phyloP scores from a whole-genome alignment of 495 filamentous ascomycete genomes.

The Penicillium fimorum region DNA sequence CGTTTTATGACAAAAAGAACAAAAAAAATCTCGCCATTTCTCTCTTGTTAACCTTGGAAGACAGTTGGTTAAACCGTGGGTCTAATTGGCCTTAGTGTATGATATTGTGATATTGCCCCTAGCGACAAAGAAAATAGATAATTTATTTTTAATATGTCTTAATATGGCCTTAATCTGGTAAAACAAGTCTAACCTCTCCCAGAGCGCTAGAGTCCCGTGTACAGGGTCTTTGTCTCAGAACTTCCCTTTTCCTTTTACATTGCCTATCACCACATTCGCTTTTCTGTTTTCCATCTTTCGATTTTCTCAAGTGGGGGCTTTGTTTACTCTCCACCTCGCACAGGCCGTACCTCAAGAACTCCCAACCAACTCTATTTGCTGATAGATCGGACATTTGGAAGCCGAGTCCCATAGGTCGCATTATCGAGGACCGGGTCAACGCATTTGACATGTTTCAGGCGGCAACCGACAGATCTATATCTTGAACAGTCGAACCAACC shows the following conservation, averaged over 20 bases:
- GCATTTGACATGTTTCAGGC: conserved; percentile 19
- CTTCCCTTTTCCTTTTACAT: not conserved
- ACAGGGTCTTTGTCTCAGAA: conserved; percentile 2
- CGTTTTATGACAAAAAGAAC: not conserved
- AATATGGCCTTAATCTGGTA: not conserved
- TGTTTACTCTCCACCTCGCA: conserved; percentile 37
- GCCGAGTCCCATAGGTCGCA: conserved; percentile 3
- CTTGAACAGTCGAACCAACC: not conserved
- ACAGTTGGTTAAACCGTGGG: not conserved
- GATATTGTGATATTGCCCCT: conserved; percentile 17
- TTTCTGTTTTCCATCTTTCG: conserved; percentile 3
- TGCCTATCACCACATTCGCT: not conserved
- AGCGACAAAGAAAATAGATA: conserved; percentile 13
- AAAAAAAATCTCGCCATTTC: not conserved
- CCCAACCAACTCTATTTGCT: conserved; percentile 4
- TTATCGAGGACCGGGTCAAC: conserved; percentile 1
- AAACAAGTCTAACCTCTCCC: conserved; percentile 2
- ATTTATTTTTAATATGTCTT: not conserved
- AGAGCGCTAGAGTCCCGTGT: not conserved
- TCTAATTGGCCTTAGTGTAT: too few relatives aligned
- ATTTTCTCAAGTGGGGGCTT: conserved; percentile 17
- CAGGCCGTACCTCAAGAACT: conserved; percentile 20
- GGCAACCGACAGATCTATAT: conserved; percentile 1
- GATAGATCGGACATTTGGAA: not conserved
- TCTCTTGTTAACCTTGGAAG: not conserved